phyloP scores from a whole-genome alignment of 2,329 filamentous ascomycete genomes.

The Fusarium sulawesiense region DNA sequence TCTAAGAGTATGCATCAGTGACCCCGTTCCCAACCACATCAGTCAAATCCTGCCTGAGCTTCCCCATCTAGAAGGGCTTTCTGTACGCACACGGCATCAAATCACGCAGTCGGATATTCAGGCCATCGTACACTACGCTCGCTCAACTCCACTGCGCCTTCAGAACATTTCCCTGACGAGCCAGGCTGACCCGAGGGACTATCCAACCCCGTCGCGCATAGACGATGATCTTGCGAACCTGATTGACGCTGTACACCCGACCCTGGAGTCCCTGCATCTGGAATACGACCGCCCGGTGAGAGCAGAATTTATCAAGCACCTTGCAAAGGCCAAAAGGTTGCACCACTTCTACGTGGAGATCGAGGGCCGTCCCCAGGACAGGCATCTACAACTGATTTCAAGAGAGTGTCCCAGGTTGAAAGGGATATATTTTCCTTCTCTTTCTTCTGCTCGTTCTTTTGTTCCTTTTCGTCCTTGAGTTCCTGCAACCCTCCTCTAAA shows the following conservation, averaged over 20 bases:
- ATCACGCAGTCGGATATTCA: not conserved
- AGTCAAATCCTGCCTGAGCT: not conserved
- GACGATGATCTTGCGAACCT: not conserved
- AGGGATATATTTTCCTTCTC: not conserved
- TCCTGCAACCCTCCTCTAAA: not conserved
- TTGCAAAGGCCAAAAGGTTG: not conserved
- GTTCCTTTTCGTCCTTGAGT: not conserved
- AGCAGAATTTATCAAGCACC: not conserved
- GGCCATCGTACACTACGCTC: not conserved
- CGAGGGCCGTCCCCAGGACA: not conserved
- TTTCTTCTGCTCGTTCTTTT: not conserved
- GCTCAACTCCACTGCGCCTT: not conserved
- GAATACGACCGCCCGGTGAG: not conserved
- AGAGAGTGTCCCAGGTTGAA: not conserved
- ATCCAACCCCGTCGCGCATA: not conserved
- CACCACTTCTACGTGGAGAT: not conserved
- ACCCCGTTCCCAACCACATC: rapidly evolving
- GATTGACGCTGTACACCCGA: not conserved
- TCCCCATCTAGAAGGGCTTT: not conserved
- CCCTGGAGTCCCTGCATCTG: not conserved
- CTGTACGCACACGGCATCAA: not conserved
- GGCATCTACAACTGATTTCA: not conserved
- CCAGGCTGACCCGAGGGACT: too few species aligned
- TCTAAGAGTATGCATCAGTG: not conserved
- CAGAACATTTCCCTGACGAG: not conserved